These are phyloP conservation scores for Stenogyne calaminthoides DNA, from an alignment of 305 asterid genomes.

Conservation along the genomic window DNA sequence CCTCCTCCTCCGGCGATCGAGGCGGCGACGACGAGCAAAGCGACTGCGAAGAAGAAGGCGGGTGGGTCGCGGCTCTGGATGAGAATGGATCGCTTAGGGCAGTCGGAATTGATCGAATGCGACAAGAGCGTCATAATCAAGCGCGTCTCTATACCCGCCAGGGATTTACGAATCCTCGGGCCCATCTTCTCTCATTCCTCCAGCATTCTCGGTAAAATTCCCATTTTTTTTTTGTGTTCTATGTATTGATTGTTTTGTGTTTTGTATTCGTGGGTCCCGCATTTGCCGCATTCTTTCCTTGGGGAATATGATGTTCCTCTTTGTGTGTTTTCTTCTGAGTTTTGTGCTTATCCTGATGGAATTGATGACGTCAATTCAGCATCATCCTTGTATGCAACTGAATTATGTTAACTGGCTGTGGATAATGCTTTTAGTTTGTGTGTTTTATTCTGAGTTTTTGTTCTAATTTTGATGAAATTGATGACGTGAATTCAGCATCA, in stretches of 20 bases:
- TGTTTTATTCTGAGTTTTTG: too few relatives aligned
- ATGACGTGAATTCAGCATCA: slow-evolving; percentile 12
- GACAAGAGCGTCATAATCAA: slow-evolving; percentile 76
- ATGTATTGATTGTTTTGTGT: neutral
- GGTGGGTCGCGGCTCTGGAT: slow-evolving; percentile 90
- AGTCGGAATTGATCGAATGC: slow-evolving; percentile 90
- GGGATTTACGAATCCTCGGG: slow-evolving; percentile 94
- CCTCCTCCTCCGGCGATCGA: slow-evolving; percentile 51
- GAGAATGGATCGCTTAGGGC: slow-evolving; percentile 85
- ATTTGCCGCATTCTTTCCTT: neutral
- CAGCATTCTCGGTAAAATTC: slow-evolving; percentile 71
- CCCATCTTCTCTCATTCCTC: slow-evolving; percentile 94
- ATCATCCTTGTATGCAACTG: too few relatives aligned
- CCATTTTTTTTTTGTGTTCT: too few relatives aligned
- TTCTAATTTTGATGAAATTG: slow-evolving; percentile 12
- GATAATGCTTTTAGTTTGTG: neutral
- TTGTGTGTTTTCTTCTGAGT: slow-evolving; percentile 6
- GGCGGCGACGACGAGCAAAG: slow-evolving; percentile 39
- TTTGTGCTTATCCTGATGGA: too few relatives aligned
- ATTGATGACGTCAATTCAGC: too few relatives aligned
- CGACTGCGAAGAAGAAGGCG: slow-evolving; percentile 63
- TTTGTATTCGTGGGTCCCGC: neutral
- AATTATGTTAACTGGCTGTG: slow-evolving; percentile 18
- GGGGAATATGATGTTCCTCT: neutral
- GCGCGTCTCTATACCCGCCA: slow-evolving; percentile 77